Conservation (phyloP, 768 basidiomycete genomes). For the Tricholomella constricta region DNA sequence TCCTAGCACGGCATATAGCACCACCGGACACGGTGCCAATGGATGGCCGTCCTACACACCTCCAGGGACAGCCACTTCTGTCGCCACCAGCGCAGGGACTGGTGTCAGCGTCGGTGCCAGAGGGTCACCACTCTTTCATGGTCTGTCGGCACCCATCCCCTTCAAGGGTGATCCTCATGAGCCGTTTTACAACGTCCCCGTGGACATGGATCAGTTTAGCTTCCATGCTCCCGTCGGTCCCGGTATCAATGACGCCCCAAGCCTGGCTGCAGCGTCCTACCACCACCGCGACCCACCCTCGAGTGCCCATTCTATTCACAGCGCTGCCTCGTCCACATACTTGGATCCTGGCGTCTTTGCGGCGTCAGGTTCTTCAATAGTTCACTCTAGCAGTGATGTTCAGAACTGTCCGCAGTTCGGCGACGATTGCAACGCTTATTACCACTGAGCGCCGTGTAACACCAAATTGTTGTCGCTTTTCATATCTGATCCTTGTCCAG, state of each 20-base stretch:
- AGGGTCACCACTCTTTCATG: slow-evolving; percentile 45
- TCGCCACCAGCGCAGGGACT: slow-evolving; percentile 46
- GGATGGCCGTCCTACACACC: slow-evolving; percentile 68
- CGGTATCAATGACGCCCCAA: slow-evolving; percentile 29
- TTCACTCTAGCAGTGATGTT: slow-evolving; percentile 35
- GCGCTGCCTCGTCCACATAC: slow-evolving; percentile 19
- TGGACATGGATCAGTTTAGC: slow-evolving; percentile 54
- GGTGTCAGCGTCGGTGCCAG: slow-evolving; percentile 41
- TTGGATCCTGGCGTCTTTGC: slow-evolving; percentile 24
- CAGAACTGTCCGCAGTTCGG: slow-evolving; percentile 47
- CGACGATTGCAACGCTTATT: slow-evolving; percentile 40
- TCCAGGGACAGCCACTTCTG: slow-evolving; percentile 56
- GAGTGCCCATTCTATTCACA: slow-evolving; percentile 24
- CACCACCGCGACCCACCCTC: slow-evolving; percentile 31
- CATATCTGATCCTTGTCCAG: background rate
- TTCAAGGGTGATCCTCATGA: slow-evolving; percentile 41
- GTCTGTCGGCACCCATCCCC: slow-evolving; percentile 29
- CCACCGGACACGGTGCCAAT: slow-evolving; percentile 47
- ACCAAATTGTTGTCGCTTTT: background rate
- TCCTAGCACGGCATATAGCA: slow-evolving; percentile 50
- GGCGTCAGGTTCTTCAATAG: slow-evolving; percentile 29
- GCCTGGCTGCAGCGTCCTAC: slow-evolving; percentile 28
- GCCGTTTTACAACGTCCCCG: slow-evolving; percentile 40
- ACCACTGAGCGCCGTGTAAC: slow-evolving; percentile 27
- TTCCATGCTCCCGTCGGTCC: slow-evolving; percentile 42